Evolutionary conservation across 805 yeast genomes (phyloP).

Genomic region (Candida cerambycidarum): DNA sequence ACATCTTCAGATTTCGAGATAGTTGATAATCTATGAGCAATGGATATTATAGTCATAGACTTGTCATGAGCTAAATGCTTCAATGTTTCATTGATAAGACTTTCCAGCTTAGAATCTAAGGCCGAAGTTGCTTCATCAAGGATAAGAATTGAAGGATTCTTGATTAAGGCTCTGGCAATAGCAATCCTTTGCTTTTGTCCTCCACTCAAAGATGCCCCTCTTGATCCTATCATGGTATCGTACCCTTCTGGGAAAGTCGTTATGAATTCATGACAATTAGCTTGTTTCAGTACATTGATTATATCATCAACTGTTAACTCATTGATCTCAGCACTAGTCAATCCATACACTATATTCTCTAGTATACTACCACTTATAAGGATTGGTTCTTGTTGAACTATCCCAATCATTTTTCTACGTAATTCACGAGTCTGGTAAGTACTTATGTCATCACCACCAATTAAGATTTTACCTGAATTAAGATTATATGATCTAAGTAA

Average conservation of each 20-base stretch:
- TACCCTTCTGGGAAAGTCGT: conserved; percentile 58
- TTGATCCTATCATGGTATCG: conserved; percentile 54
- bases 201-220: conserved; percentile 63
- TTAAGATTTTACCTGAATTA: conserved; percentile 45
- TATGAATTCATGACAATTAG: conserved; percentile 60
- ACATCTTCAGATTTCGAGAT: conserved; percentile 46
- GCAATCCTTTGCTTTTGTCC: conserved; percentile 80
- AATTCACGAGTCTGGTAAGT: conserved; percentile 49
- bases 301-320: conserved; percentile 42
- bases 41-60: conserved; percentile 42
- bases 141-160: conserved; percentile 61
- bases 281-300: conserved; percentile 45
- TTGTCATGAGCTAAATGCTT: conserved; percentile 37
- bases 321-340: conserved; percentile 36
- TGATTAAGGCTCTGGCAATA: conserved; percentile 70
- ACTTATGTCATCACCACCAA: conserved; percentile 53
- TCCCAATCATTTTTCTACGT: conserved; percentile 50
- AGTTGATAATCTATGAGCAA: conserved; percentile 46
- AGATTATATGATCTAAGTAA: conserved; percentile 54
- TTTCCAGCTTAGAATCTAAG: conserved; percentile 52
- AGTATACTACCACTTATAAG: conserved; percentile 54
- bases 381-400: conserved; percentile 64
- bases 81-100: conserved; percentile 42
- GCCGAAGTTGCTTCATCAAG: conserved; percentile 74
- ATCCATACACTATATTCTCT: conserved; percentile 58